Conservation (phyloP, 1,284 basidiomycete species). For the Rhodotorula sp. region DNA sequence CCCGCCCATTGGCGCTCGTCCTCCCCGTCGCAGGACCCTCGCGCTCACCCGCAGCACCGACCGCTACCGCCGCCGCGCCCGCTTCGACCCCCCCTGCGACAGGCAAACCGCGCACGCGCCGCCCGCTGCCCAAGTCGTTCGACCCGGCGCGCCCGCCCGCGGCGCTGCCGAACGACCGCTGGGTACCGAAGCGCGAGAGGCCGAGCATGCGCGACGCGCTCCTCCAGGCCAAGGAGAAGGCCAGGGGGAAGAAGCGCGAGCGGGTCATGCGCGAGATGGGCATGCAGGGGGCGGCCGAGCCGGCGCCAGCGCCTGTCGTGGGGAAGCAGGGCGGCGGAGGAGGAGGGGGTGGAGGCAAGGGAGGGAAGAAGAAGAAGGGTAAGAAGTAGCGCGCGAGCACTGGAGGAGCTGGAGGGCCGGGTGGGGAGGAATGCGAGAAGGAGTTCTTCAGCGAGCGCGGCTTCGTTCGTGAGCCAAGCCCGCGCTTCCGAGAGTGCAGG, state of each 20-base stretch:
- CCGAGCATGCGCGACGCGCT: slow-evolving; percentile 48
- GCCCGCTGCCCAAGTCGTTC: slow-evolving; percentile 1
- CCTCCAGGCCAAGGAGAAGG: slow-evolving; percentile 46
- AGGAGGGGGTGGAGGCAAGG: slow-evolving; percentile 1
- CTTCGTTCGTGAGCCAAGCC: too few relatives aligned
- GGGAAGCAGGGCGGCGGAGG: background rate
- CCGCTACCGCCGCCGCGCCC: background rate
- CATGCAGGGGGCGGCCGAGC: slow-evolving; percentile 18
- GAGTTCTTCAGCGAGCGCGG: too few relatives aligned
- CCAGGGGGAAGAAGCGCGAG: slow-evolving; percentile 41
- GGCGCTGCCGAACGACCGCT: slow-evolving; percentile 32
- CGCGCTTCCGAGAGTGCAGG: too few relatives aligned
- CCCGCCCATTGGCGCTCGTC: slow-evolving; percentile 6
- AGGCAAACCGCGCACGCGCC: background rate
- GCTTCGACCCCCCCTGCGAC: background rate
- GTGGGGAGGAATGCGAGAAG: too few relatives aligned
- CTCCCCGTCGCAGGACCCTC: background rate
- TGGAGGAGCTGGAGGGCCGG: background rate
- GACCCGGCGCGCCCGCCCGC: background rate
- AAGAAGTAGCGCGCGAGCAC: slow-evolving; percentile 23
- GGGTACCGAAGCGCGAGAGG: slow-evolving; percentile 45
- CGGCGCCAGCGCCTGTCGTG: background rate
- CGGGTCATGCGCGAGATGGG: slow-evolving; percentile 24
- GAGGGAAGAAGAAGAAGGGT: slow-evolving; percentile 39
- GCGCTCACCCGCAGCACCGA: background rate